phyloP scores from a whole-genome alignment of 1,139 yeast species.

The Hansenula anomala region DNA sequence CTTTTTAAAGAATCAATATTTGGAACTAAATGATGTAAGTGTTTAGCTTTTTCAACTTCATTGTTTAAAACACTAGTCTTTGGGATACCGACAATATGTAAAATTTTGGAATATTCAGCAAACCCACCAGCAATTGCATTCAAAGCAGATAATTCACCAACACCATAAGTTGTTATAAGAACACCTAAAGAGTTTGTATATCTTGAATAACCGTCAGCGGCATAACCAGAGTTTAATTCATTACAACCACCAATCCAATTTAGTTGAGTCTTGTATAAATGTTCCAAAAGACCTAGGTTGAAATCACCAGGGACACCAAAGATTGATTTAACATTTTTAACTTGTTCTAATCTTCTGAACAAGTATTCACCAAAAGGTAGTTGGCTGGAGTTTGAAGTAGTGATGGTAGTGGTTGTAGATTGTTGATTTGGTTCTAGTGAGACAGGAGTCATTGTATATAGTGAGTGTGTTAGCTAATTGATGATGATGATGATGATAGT shows the following conservation, averaged over 20 bases:
- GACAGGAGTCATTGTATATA: constrained; percentile 2
- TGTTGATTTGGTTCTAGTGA: not conserved
- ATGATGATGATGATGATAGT: no score
- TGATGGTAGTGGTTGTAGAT: not conserved
- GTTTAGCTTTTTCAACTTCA: constrained; percentile 13
- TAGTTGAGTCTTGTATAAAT: constrained; percentile 42
- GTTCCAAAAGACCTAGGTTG: constrained; percentile 50
- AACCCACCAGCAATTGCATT: constrained; percentile 67
- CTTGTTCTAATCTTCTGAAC: constrained; percentile 41
- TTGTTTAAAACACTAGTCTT: constrained; percentile 30
- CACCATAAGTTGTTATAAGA: constrained; percentile 64
- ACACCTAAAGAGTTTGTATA: constrained; percentile 55
- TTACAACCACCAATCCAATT: constrained; percentile 50
- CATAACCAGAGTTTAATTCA: constrained; percentile 53
- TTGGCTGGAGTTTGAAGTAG: not conserved
- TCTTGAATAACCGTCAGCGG: constrained; percentile 67
- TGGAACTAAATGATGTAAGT: constrained; percentile 61
- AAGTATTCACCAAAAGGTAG: constrained; percentile 46
- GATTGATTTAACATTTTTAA: constrained; percentile 29
- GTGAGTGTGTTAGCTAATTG: no score
- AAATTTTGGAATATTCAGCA: constrained; percentile 58
- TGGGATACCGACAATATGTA: constrained; percentile 66
- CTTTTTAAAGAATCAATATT: constrained; percentile 34
- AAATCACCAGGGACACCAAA: constrained; percentile 56
- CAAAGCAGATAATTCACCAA: constrained; percentile 66